phyloP scores from a whole-genome alignment of 345 rosid genomes.

The Eucalyptus albens region DNA sequence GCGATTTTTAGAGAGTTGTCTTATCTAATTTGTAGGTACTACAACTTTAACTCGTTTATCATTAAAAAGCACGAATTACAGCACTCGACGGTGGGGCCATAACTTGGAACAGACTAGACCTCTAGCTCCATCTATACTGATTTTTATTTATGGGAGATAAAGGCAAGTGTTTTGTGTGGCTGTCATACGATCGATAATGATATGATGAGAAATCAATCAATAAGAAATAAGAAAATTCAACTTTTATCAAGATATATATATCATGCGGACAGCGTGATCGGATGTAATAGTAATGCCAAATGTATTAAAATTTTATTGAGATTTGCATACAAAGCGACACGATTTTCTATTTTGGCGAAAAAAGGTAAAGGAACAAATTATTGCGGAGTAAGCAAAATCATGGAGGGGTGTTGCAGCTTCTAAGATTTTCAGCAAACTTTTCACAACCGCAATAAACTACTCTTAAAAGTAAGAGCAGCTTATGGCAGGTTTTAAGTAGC shows the following conservation, averaged over 20 bases:
- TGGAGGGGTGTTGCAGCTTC: not conserved
- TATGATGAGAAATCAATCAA: not conserved
- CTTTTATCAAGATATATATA: not conserved
- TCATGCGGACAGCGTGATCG: rapidly evolving
- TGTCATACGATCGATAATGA: not conserved
- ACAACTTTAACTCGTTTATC: not conserved
- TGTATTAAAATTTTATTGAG: not conserved
- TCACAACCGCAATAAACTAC: not conserved
- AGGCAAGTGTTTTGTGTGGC: no score
- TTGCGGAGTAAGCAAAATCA: not conserved
- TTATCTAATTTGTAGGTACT: not conserved
- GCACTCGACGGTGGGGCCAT: not conserved
- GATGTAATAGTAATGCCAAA: not conserved
- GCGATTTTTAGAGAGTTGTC: not conserved
- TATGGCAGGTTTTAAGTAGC: not conserved
- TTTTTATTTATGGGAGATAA: not conserved
- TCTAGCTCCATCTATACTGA: not conserved
- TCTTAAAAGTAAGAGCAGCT: not conserved
- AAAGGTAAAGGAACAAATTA: no score
- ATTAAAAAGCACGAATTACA: not conserved
- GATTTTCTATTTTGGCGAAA: not conserved
- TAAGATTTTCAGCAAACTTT: not conserved
- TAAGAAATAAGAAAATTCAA: not conserved
- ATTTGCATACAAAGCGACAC: not conserved
- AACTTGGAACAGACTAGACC: not conserved